Conservation (phyloP, 139 green algal genomes). For the Micromonas pusilla region DNA sequence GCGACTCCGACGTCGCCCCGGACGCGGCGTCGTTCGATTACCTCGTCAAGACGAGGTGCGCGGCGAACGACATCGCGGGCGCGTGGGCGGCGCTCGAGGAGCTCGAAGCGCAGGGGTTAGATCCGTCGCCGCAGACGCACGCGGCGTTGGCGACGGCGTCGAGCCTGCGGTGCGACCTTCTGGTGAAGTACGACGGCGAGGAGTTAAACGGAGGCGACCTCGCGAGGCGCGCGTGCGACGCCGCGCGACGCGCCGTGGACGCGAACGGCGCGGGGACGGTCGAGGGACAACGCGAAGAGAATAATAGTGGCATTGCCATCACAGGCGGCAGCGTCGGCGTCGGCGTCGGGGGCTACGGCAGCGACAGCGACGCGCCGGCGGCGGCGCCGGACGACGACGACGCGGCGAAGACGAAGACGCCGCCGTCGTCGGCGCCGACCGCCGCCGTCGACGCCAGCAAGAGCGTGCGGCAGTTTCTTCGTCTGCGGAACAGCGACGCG, state of each 20-base stretch:
- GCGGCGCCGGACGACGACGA: neutral
- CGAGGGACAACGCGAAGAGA: neutral
- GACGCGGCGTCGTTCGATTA: constrained; percentile 14
- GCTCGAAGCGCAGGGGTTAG: neutral
- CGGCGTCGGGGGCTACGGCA: neutral
- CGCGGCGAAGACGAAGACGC: neutral
- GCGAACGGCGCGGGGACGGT: neutral
- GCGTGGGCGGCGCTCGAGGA: neutral
- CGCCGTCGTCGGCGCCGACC: neutral
- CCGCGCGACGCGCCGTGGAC: neutral
- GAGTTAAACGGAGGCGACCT: no score
- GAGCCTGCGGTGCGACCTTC: neutral
- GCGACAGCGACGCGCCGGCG: neutral
- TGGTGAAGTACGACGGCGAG: neutral
- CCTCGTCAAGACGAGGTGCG: neutral
- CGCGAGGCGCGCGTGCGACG: neutral
- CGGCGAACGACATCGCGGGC: neutral
- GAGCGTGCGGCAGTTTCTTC: neutral
- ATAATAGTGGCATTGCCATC: no score
- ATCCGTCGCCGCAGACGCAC: neutral
- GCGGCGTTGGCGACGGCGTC: neutral
- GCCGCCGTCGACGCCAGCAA: neutral
- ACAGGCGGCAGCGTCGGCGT: neutral
- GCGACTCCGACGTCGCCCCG: neutral
- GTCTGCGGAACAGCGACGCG: neutral